phyloP scores from a whole-genome alignment of 805 yeast genomes.

The Saturnispora kantuleensis region DNA sequence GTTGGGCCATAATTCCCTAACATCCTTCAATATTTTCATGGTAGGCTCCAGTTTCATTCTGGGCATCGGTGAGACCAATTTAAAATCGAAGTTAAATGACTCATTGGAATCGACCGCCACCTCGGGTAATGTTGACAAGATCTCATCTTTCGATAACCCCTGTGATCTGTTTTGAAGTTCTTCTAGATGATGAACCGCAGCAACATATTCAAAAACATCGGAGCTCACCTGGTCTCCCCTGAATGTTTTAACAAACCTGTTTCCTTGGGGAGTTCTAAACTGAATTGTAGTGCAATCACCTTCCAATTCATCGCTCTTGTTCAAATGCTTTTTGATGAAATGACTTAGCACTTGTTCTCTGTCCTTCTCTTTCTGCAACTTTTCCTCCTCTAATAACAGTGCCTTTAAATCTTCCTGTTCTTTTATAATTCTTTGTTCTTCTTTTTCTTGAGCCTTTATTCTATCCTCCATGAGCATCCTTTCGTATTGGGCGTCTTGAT shows the following conservation, averaged over 20 bases:
- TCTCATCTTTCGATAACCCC: slow-evolving; percentile 9
- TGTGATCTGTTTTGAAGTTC: slow-evolving; percentile 7
- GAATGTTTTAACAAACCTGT: slow-evolving; percentile 37
- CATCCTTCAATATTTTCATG: slow-evolving; percentile 15
- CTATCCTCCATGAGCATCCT: slow-evolving; percentile 50
- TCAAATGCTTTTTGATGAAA: slow-evolving; percentile 9
- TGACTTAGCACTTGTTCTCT: slow-evolving; percentile 1
- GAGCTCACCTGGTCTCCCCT: slow-evolving; percentile 28
- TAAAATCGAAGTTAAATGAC: slow-evolving; percentile 21
- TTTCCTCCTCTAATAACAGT: slow-evolving; percentile 17
- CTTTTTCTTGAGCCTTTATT: slow-evolving; percentile 39
- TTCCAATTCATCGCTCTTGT: slow-evolving; percentile 15
- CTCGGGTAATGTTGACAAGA: slow-evolving; percentile 4
- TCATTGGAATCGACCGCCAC: slow-evolving; percentile 14
- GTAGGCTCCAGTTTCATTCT: slow-evolving; percentile 23
- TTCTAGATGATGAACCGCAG: slow-evolving; percentile 26
- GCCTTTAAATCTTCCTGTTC: slow-evolving; percentile 9
- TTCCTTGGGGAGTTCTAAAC: slow-evolving; percentile 46
- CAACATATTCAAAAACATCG: slow-evolving; percentile 44
- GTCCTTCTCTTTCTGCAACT: slow-evolving; percentile 2
- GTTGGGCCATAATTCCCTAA: slow-evolving; percentile 29
- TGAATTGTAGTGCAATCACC: slow-evolving; percentile 36
- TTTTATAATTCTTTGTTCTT: slow-evolving; percentile 18
- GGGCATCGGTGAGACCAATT: slow-evolving; percentile 29
- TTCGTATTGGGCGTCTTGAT: slow-evolving; percentile 61